Conservation (phyloP, 2,329 filamentous ascomycete genomes). For the Arthrobotrys sphaeroides region DNA sequence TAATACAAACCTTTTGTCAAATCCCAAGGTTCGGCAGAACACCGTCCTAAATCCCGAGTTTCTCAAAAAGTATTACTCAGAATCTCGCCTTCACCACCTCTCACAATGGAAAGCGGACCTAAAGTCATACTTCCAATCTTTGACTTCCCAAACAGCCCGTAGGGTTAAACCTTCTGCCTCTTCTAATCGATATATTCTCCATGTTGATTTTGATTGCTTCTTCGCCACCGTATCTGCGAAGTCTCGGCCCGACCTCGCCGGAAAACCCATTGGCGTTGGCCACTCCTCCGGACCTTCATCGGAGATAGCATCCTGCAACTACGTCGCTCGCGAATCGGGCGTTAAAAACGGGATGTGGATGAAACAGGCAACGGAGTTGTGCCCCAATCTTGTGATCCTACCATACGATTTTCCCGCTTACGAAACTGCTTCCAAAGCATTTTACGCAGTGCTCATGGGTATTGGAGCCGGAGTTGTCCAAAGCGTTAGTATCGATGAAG, state of each 20-base stretch:
- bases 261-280: constrained; percentile 87
- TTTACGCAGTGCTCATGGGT: constrained; percentile 84
- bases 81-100: constrained; percentile 92
- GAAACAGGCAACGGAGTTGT: constrained; percentile 84
- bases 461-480: constrained; percentile 81
- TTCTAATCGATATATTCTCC: constrained; percentile 82
- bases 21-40: constrained; percentile 85
- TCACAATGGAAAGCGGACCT: constrained; percentile 82
- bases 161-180: constrained; percentile 62
- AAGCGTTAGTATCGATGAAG: constrained; percentile 97
- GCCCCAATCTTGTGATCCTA: constrained; percentile 85
- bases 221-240: constrained; percentile 93
- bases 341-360: constrained; percentile 99
- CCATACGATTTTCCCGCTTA: constrained; percentile 96
- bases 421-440: constrained; percentile 85
- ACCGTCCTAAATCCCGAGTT: constrained; percentile 94
- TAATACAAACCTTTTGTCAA: constrained; percentile 82
- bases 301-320: constrained; percentile 98
- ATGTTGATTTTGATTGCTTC: constrained; percentile 98
- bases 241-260: constrained; percentile 75
- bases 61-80: constrained; percentile 90
- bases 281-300: constrained; percentile 81
- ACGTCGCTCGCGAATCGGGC: constrained; percentile 83
- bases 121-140: constrained; percentile 84
- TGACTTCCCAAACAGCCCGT: constrained; percentile 68